Base-by-base conservation (phyloP, 192 early-diverging fungal species). In the Coemansia sp. region DNA sequence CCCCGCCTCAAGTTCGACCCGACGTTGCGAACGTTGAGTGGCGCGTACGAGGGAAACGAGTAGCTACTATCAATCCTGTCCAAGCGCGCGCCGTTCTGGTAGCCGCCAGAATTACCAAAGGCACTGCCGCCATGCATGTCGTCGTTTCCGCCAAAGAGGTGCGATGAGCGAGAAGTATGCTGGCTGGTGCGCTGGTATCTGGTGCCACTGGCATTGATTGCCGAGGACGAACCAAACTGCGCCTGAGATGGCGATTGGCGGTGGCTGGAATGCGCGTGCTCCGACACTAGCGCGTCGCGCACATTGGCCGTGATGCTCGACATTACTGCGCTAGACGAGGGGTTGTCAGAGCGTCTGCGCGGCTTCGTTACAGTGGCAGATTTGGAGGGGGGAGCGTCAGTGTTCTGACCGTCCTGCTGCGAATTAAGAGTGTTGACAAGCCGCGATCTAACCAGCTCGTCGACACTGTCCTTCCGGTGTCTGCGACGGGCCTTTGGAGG, bases 381-480 rank as follows among this genome's bases (percentile, higher is more conserved):
- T 14, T 50, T 24, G 3, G 19, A 38, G 26, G 2, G 58, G 19
- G 9, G 27, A 32, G 19, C 50, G 3, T 43, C 68, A 3, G n/a
- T 12, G 21, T 32, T 24, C 29, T 48, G 57, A 21, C 18, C 58
- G 57, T 67, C 74, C 15, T 53, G 50, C 38, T 63, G 53, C 0
- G 67, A 41, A 12, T 11, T 41, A 54, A 70, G 55, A 10, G 53
- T 60, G 3, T 52, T 50, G 36, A 64, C 60, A 11, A 80, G 70
- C 33, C 72, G 63, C 10, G 77, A 67, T n/a, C 77, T 63, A 11
- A 80, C 72, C 27, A 80, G 56, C 29, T 80, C 77, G 34, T 80
- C 77, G 15, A 80, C 68, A 36, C 77, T 80, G 53, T 74, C 77
- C 24, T 80, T 80, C 6, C 72, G 67, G 18, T 64, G 39, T 17